phyloP scores from a whole-genome alignment of 1,284 basidiomycete species.

The Cryptococcus sp. region DNA sequence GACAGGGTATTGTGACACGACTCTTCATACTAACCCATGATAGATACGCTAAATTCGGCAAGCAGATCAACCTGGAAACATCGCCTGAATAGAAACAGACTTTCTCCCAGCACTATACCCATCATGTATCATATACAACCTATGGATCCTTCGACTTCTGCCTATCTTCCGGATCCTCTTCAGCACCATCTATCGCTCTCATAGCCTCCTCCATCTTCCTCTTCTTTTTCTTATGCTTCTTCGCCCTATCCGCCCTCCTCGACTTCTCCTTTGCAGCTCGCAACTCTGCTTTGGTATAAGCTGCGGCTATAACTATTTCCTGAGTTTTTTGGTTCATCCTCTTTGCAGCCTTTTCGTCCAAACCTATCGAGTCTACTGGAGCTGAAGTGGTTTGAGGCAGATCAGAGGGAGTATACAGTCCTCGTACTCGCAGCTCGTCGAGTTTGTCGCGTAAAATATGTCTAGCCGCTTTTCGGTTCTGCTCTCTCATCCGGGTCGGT shows the following conservation, averaged over 20 bases:
- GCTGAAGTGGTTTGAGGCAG: neutral
- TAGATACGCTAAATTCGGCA: conserved; percentile 84
- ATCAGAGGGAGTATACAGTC: neutral
- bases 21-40: neutral
- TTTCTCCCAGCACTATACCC: neutral
- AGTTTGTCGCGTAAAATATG: conserved; percentile 43
- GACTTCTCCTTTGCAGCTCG: conserved; percentile 1
- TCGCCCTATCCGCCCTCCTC: conserved; percentile 3
- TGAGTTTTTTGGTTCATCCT: neutral
- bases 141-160: conserved; percentile 42
- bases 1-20: neutral
- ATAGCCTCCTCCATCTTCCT: conserved; percentile 20
- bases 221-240: conserved; percentile 8
- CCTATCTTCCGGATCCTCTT: conserved; percentile 4
- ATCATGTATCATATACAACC: neutral
- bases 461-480: conserved; percentile 47
- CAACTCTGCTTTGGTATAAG: conserved; percentile 2
- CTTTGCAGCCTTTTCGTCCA: neutral
- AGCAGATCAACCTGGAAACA: conserved; percentile 81
- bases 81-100: conserved; percentile 23
- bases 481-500: conserved; percentile 47
- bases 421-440: conserved; percentile 30
- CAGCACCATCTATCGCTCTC: conserved; percentile 15
- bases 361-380: neutral
- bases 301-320: neutral